phyloP scores from a whole-genome alignment of 2,329 filamentous ascomycete species.

The Alternaria ethzedia region DNA sequence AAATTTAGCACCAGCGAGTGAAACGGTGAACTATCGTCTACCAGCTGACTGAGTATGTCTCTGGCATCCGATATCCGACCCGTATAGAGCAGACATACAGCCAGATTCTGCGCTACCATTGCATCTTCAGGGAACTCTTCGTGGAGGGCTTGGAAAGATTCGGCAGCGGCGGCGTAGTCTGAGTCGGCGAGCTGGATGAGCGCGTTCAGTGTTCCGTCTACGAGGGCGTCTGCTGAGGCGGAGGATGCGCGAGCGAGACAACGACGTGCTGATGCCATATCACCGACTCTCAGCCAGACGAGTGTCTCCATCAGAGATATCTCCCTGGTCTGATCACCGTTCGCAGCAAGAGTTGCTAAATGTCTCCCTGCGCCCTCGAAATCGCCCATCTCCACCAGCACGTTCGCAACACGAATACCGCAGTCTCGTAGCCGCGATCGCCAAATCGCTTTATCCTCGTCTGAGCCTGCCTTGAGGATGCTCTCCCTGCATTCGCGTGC shows the following conservation, averaged over 20 bases:
- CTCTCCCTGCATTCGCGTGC: constrained; percentile 75
- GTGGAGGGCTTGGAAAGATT: constrained; percentile 64
- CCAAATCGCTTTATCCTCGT: constrained; percentile 69
- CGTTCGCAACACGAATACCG: constrained; percentile 68
- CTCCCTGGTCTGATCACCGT: constrained; percentile 19
- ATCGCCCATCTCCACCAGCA: constrained; percentile 86
- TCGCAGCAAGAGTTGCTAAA: constrained; percentile 63
- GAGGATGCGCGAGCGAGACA: constrained; percentile 53
- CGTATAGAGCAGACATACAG: constrained; percentile 82
- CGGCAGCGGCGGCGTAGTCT: constrained; percentile 69
- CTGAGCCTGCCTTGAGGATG: constrained; percentile 55
- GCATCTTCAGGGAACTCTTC: constrained; percentile 62
- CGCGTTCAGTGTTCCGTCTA: constrained; percentile 62
- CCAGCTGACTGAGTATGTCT: constrained; percentile 68
- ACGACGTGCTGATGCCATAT: constrained; percentile 69
- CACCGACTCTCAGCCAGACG: constrained; percentile 79
- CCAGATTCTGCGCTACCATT: constrained; percentile 80
- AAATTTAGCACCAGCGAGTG: constrained; percentile 88
- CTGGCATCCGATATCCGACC: constrained; percentile 72
- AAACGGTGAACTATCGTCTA: constrained; percentile 66
- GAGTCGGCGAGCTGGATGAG: constrained; percentile 81
- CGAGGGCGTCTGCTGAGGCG: constrained; percentile 33
- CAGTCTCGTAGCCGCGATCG: constrained; percentile 74
- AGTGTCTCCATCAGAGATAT: constrained; percentile 61
- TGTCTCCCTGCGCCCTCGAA: constrained; percentile 78